These are phyloP conservation scores for Diaporthe sp. DNA, from an alignment of 2,329 filamentous ascomycete genomes.

Conservation along the genomic window DNA sequence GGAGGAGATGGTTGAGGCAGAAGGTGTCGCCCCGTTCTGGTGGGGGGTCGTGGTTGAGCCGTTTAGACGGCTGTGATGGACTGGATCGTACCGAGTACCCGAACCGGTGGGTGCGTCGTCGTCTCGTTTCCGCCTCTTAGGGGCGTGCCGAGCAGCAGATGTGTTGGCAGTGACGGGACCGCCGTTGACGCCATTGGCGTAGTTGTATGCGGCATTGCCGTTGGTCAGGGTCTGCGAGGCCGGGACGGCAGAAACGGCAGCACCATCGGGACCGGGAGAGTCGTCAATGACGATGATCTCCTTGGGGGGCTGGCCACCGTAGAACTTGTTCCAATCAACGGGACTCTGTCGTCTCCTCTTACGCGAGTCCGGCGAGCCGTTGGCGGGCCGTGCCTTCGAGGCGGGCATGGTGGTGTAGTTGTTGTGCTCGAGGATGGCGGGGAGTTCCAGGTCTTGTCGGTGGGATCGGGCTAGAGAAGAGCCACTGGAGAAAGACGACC, in stretches of 20 bases:
- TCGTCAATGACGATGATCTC: conserved; percentile 90
- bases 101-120: conserved; percentile 59
- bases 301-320: conserved; percentile 85
- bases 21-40: conserved; percentile 72
- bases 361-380: conserved; percentile 50
- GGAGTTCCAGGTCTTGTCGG: conserved; percentile 43
- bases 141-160: conserved; percentile 62
- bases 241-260: conserved; percentile 52
- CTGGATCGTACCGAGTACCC: conserved; percentile 71
- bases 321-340: conserved; percentile 82
- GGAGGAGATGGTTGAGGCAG: conserved; percentile 77
- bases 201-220: conserved; percentile 51
- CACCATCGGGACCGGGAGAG: conserved; percentile 70
- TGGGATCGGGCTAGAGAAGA: conserved; percentile 41
- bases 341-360: conserved; percentile 73
- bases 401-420: conserved; percentile 56
- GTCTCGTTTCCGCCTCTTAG: conserved; percentile 82
- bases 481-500: conserved; percentile 40
- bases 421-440: conserved; percentile 46
- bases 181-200: conserved; percentile 49
- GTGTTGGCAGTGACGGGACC: conserved; percentile 45
- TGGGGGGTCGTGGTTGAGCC: conserved; percentile 79
- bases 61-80: conserved; percentile 79
- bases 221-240: conserved; percentile 54
- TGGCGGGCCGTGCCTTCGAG: conserved; percentile 47